These are phyloP conservation scores for Diaporthe sp. DNA, from an alignment of 2,329 filamentous ascomycete species.

Conservation along the genomic window DNA sequence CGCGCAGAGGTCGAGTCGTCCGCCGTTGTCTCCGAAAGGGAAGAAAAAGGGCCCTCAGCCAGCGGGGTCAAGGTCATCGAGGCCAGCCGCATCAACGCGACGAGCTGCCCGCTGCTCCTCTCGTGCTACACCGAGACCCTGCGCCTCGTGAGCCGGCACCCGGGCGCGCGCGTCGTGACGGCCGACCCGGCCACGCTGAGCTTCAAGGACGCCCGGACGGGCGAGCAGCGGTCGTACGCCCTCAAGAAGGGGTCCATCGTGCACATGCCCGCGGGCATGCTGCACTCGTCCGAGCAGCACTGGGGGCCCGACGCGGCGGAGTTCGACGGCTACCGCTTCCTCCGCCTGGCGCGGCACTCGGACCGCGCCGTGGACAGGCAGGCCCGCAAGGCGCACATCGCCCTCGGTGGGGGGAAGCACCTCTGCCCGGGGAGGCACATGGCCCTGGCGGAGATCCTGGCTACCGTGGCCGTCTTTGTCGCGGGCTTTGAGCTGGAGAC, in stretches of 20 bases:
- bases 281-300: neutral
- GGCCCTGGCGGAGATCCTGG: neutral
- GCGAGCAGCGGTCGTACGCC: neutral
- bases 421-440: neutral
- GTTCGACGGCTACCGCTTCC: neutral
- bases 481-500: neutral
- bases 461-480: neutral
- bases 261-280: neutral
- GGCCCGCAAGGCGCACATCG: neutral
- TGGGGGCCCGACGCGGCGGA: neutral
- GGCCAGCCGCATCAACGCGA: neutral
- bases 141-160: neutral
- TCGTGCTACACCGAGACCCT: neutral
- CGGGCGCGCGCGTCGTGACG: neutral
- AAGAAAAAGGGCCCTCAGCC: neutral
- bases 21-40: neutral
- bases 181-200: neutral
- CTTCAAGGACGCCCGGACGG: conserved; percentile 43
- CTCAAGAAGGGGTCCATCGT: neutral
- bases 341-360: neutral
- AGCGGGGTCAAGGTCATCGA: neutral
- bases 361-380: neutral
- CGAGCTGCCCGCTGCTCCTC: neutral
- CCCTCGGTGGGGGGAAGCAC: neutral
- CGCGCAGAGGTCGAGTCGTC: neutral